Percentiles rank a stretch among this genome's conserved stretches.
Evolutionary conservation across 73 alveolate species (phyloP).

Genomic region (Tetrahymena malaccensis): DNA sequence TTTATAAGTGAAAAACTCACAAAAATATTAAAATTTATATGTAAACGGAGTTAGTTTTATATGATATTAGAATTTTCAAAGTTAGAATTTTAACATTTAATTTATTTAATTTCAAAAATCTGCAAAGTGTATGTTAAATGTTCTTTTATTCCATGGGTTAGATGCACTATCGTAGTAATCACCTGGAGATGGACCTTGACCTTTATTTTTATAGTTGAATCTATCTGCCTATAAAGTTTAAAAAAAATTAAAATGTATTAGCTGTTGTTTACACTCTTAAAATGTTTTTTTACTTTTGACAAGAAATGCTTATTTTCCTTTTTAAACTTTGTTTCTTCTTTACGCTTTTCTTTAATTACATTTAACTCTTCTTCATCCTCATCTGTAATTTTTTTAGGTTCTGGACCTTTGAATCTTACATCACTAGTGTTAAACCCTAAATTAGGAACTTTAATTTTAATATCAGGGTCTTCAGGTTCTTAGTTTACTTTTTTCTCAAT

Average conservation of each 20-base stretch:
- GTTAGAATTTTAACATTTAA: too few relatives aligned
- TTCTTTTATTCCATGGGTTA: constrained; percentile 22
- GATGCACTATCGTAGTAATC: not conserved
- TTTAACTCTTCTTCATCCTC: constrained; percentile 1
- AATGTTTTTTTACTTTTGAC: not conserved
- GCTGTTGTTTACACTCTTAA: not conserved
- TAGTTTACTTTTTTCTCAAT: not conserved
- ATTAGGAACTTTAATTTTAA: not conserved
- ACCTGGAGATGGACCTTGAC: constrained; percentile 24
- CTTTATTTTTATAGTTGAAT: not conserved
- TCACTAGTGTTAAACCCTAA: constrained; percentile 13
- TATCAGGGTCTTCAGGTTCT: constrained; percentile 1
- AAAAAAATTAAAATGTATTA: not conserved
- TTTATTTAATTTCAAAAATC: not conserved
- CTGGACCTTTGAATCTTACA: not conserved
- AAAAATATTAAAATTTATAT: too few relatives aligned
- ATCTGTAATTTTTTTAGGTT: not conserved
- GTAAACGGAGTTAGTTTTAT: too few relatives aligned
- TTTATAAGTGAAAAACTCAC: too few relatives aligned
- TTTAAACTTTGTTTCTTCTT: not conserved
- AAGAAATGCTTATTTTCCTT: not conserved
- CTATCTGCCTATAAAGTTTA: constrained; percentile 6
- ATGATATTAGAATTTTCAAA: too few relatives aligned
- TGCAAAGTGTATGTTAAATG: constrained; percentile 22
- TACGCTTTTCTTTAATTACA: not conserved